A percentile compares a stretch with the other conserved stretches of the same genome.
These are phyloP conservation scores for Myriosclerotinia curreyana DNA, from an alignment of 2,329 filamentous ascomycete genomes.

Conservation along the genomic window DNA sequence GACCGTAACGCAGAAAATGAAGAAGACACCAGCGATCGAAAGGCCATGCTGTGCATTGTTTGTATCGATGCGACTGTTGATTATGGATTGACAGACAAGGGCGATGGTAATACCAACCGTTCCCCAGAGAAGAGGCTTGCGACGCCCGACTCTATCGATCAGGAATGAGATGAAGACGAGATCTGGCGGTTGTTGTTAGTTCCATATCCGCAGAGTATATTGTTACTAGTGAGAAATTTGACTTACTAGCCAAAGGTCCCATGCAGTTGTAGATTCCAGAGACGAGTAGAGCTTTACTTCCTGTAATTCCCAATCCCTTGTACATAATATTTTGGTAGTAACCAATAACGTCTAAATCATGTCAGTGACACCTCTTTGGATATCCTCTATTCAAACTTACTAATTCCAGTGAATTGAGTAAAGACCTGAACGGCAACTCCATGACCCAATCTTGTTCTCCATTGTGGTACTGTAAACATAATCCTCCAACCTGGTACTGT, in stretches of 20 bases:
- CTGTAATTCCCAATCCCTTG: conserved; percentile 54
- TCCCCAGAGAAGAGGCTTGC: conserved; percentile 52
- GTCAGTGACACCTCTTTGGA: background rate
- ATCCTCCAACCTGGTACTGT: conserved; percentile 53
- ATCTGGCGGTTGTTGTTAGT: conserved; percentile 40
- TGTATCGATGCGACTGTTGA: conserved; percentile 50
- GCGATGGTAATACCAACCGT: conserved; percentile 54
- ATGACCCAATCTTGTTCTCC: conserved; percentile 60
- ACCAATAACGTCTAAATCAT: conserved; percentile 52
- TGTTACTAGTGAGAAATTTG: background rate
- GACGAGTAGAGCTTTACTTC: conserved; percentile 51
- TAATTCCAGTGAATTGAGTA: conserved; percentile 62
- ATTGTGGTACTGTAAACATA: conserved; percentile 56
- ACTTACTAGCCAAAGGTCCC: conserved; percentile 47
- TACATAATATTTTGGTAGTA: conserved; percentile 63
- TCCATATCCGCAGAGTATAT: background rate
- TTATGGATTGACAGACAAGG: conserved; percentile 56
- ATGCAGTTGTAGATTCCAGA: conserved; percentile 60
- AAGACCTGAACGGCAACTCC: conserved; percentile 62
- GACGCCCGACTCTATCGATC: conserved; percentile 52
- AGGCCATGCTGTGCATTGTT: conserved; percentile 45
- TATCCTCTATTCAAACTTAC: conserved; percentile 21
- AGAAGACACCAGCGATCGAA: conserved; percentile 61
- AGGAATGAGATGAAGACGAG: conserved; percentile 58
- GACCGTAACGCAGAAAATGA: conserved; percentile 60